Percentiles rank a stretch among this genome's conserved stretches.
Evolutionary conservation across 1,139 yeast species (phyloP).

Genomic region (Spathaspora sp.): DNA sequence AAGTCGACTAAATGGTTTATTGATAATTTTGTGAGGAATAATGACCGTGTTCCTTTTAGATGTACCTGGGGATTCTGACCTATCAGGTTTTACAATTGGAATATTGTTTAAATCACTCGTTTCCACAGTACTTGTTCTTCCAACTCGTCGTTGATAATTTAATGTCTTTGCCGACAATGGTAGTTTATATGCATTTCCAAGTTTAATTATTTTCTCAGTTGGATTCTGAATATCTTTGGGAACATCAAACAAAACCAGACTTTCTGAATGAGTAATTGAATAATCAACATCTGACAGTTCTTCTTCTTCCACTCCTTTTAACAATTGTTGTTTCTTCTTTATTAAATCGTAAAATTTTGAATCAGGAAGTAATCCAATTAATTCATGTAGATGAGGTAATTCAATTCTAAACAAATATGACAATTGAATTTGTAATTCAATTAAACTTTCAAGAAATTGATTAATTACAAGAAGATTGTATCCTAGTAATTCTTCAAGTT

Average conservation of each 20-base stretch:
- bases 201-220: conserved; percentile 32
- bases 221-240: conserved; percentile 13
- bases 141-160: conserved; percentile 34
- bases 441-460: conserved; percentile 41
- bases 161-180: conserved; percentile 46
- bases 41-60: conserved; percentile 30
- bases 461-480: conserved; percentile 34
- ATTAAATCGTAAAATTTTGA: conserved; percentile 35
- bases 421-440: conserved; percentile 32
- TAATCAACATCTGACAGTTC: conserved; percentile 8
- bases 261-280: not conserved
- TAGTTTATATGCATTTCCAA: conserved; percentile 36
- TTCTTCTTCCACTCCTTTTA: conserved; percentile 21
- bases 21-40: conserved; percentile 44
- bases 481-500: conserved; percentile 27
- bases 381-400: conserved; percentile 36
- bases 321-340: conserved; percentile 32
- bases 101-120: conserved; percentile 14
- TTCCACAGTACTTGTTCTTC: conserved; percentile 8
- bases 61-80: conserved; percentile 8
- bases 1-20: conserved; percentile 42
- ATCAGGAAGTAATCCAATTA: conserved; percentile 32
- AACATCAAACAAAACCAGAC: not conserved
- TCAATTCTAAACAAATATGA: conserved; percentile 24
- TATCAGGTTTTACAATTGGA: conserved; percentile 12